Conservation (phyloP, 2,329 filamentous ascomycete genomes). For the Akanthomyces muscarius region DNA sequence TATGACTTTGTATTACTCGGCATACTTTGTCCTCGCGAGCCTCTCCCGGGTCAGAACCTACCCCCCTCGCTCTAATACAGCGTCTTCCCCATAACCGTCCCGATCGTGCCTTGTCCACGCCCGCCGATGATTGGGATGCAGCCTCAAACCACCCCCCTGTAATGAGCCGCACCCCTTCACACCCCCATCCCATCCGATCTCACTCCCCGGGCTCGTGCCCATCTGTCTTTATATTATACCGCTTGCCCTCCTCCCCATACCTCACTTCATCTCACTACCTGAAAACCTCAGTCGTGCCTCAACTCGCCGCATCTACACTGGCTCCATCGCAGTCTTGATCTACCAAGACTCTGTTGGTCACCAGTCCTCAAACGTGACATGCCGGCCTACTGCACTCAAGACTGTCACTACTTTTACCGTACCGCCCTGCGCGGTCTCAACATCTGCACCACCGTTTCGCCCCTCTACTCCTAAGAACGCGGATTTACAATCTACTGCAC, state of each 20-base stretch:
- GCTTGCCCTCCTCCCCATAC: background rate
- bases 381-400: slow-evolving; percentile 77
- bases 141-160: slow-evolving; percentile 8
- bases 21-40: background rate
- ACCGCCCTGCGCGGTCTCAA: slow-evolving; percentile 82
- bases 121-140: background rate
- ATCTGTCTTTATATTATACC: slow-evolving; percentile 10
- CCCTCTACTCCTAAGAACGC: slow-evolving; percentile 60
- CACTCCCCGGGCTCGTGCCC: slow-evolving; percentile 2
- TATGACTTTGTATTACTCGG: slow-evolving; percentile 7
- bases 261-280: background rate
- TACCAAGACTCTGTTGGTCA: slow-evolving; percentile 12
- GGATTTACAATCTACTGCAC: background rate
- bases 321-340: slow-evolving; percentile 11
- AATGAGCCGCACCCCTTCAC: slow-evolving; percentile 10
- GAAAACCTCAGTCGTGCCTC: background rate
- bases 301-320: background rate
- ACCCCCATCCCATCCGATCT: slow-evolving; percentile 8
- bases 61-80: background rate
- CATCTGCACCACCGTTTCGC: slow-evolving; percentile 73
- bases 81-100: slow-evolving; percentile 4
- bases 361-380: slow-evolving; percentile 43
- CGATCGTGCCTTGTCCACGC: slow-evolving; percentile 9
- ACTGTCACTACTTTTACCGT: slow-evolving; percentile 92
- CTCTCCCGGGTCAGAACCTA: background rate